These are phyloP conservation scores for Alloteropsis semialata DNA, from an alignment of 176 grass and related monocot genomes.

Conservation along the genomic window DNA sequence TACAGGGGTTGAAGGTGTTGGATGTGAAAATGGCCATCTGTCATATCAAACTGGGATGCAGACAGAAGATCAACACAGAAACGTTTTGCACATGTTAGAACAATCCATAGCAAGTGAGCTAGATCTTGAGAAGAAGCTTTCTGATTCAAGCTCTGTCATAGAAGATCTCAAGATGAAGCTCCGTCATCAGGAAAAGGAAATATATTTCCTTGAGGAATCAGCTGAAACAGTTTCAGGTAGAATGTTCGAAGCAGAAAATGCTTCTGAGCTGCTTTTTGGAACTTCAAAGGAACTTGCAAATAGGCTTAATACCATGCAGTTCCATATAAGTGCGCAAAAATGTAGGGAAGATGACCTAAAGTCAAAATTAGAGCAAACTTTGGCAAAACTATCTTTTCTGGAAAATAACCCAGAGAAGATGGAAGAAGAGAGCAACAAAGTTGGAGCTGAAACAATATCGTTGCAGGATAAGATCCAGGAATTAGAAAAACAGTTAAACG, in stretches of 20 bases:
- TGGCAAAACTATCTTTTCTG: constrained; percentile 34
- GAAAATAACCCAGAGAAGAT: constrained; percentile 27
- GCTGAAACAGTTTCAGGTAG: constrained; percentile 51
- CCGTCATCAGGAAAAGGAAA: constrained; percentile 50
- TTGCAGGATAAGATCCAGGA: constrained; percentile 40
- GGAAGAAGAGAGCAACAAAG: constrained; percentile 23
- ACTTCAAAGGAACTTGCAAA: constrained; percentile 63
- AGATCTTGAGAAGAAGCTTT: constrained; percentile 83
- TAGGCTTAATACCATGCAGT: constrained; percentile 41
- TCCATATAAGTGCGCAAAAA: constrained; percentile 28
- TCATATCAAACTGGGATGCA: constrained; percentile 42
- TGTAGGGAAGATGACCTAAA: constrained; percentile 43
- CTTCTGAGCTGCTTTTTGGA: constrained; percentile 50
- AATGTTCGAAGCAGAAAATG: constrained; percentile 71
- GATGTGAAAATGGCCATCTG: constrained; percentile 46
- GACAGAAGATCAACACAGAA: constrained; percentile 59
- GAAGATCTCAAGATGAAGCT: constrained; percentile 66
- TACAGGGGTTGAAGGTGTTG: constrained; percentile 46
- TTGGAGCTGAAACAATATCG: not conserved
- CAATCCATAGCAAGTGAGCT: constrained; percentile 86
- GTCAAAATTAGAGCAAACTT: constrained; percentile 34
- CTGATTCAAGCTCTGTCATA: constrained; percentile 55
- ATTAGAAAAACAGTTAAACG: constrained; percentile 44
- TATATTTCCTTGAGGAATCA: constrained; percentile 56
- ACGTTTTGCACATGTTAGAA: constrained; percentile 78